These are phyloP conservation scores for Kluyveromyces sp. DNA, from an alignment of 1,139 yeast species.

Conservation along the genomic window DNA sequence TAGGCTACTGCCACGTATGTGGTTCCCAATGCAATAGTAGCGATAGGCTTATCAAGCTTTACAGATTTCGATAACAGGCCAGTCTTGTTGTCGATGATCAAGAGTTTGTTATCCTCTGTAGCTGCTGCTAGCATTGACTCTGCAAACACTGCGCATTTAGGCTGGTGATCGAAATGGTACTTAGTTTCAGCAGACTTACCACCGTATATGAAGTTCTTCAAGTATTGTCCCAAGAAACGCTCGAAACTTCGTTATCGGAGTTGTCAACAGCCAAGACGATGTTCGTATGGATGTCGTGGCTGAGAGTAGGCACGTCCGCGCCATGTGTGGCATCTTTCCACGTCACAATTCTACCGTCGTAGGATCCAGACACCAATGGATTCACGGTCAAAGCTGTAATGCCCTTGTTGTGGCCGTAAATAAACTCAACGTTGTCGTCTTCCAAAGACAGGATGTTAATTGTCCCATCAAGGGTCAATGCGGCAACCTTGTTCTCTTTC, in stretches of 20 bases:
- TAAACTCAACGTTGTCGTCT: conserved; percentile 35
- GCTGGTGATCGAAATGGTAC: conserved; percentile 49
- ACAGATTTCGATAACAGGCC: conserved; percentile 23
- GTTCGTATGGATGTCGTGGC: conserved; percentile 45
- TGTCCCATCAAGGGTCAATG: conserved; percentile 67
- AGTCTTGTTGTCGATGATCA: conserved; percentile 21
- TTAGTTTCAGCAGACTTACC: conserved; percentile 19
- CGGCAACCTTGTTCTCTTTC: conserved; percentile 45
- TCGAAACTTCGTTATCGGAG: conserved; percentile 32
- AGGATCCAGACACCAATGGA: conserved; percentile 56
- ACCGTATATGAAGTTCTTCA: conserved; percentile 40
- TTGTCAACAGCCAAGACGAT: conserved; percentile 41
- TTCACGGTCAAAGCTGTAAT: conserved; percentile 50
- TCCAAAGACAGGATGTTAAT: conserved; percentile 37
- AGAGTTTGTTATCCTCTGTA: conserved; percentile 28
- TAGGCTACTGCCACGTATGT: conserved; percentile 46
- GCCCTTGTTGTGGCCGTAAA: conserved; percentile 77
- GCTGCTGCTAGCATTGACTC: conserved; percentile 31
- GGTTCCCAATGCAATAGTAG: conserved; percentile 37
- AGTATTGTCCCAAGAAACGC: conserved; percentile 90
- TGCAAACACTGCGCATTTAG: conserved; percentile 43
- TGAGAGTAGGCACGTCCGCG: conserved; percentile 33
- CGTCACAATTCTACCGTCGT: conserved; percentile 65
- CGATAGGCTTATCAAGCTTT: conserved; percentile 34
- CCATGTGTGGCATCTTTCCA: conserved; percentile 39